Evolutionary conservation across 2,329 filamentous ascomycete species (phyloP), one percentile per base, ranked within the genome.

Genomic region (Xylaria multiplex): DNA sequence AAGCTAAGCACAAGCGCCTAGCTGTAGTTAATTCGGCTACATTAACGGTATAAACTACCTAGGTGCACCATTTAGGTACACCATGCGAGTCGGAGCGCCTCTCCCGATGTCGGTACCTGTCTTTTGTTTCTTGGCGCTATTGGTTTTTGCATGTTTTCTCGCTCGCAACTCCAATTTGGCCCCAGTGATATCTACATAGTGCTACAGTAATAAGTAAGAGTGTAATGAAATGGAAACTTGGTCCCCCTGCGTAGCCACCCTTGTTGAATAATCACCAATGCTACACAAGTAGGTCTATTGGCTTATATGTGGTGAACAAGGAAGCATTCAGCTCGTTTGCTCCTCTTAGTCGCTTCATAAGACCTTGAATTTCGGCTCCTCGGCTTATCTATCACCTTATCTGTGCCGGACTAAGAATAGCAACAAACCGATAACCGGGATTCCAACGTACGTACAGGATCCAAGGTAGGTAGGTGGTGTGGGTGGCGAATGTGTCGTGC

Each of bases 71-170:
- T 27, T 3, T 27, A 30, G 37, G 37, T 16, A 27, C 4, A 27
- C 42, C 9, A 58, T 59, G 49, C 54, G 56, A 65, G 65, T 52
- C 58, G 62, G 56, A 63, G 59, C 59, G 59, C 62, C 66, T 59
- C 55, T 53, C 66, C 66, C 66, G 66, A 68, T 63, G 62, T 65
- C 66, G 66, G 66, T 66, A 65, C 45, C 52, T 60, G 54, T 50
- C 5, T 54, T 19, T 50, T 48, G 42, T 54, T 40, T 22, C 35
- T 43, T 62, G 55, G 50, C 13, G 30, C 49, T 19, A 58, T 32
- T 45, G 45, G 40, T 27, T 24, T 42, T 48, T 42, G 24, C 32
- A 63, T 37, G 8, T 40, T 42, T 37, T 16, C 30, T 27, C 42
- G 48, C 40, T 62, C 37, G 37, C 19, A 43, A 48, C 11, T 8